Evolutionary conservation across 1,284 basidiomycete genomes (phyloP).

Genomic region (Naganishia sp.): DNA sequence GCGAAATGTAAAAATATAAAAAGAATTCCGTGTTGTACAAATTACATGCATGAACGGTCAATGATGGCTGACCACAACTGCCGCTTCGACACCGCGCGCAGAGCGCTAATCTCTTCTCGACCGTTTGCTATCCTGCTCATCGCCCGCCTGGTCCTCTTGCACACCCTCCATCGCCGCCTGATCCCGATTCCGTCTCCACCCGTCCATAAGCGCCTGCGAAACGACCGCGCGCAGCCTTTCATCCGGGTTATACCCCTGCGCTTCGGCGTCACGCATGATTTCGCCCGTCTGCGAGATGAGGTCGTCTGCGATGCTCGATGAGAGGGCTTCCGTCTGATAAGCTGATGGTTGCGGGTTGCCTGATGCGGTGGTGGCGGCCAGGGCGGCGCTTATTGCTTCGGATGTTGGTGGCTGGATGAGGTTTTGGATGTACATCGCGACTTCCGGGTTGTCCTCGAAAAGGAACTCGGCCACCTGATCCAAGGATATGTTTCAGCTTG

Average conservation of each 20-base stretch:
- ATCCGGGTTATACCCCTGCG: conserved; percentile 49
- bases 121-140: conserved; percentile 30
- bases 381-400: conserved; percentile 18
- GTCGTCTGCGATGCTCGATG: conserved; percentile 67
- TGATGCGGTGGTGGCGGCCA: conserved; percentile 3
- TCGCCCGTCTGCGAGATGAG: conserved; percentile 67
- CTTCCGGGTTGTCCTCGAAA: conserved; percentile 74
- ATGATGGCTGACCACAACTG: neutral
- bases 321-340: conserved; percentile 67
- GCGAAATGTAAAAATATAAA: conserved; percentile 9
- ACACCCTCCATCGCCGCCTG: conserved; percentile 12
- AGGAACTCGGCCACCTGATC: conserved; percentile 71
- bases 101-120: conserved; percentile 26
- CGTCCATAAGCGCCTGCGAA: conserved; percentile 45
- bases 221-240: conserved; percentile 48
- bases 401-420: conserved; percentile 40
- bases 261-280: conserved; percentile 54
- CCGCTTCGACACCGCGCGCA: neutral
- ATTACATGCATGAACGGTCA: neutral
- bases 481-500: neutral
- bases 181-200: conserved; percentile 36
- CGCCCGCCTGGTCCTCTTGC: conserved; percentile 8
- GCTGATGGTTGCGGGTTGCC: conserved; percentile 60
- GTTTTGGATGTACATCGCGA: conserved; percentile 68
- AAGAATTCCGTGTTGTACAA: conserved; percentile 11